Conservation (phyloP, 768 basidiomycete genomes). For the Leccinum barrowsii region DNA sequence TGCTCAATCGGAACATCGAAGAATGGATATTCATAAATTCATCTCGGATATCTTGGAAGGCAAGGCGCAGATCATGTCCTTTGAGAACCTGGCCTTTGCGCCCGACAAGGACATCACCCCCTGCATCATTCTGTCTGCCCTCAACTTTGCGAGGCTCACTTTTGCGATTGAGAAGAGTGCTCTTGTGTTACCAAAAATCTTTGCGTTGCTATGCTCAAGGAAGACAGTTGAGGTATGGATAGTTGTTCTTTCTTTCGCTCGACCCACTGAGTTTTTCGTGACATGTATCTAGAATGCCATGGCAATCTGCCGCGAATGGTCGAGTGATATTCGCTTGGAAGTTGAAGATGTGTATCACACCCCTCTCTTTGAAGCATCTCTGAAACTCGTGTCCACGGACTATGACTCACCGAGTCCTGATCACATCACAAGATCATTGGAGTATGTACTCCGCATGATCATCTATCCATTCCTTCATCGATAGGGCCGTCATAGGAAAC, state of each 20-base stretch:
- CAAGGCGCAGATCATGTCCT: constrained; percentile 38
- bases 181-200: constrained; percentile 8
- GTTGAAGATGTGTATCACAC: constrained; percentile 46
- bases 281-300: constrained; percentile 44
- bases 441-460: constrained; percentile 10
- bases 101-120: constrained; percentile 32
- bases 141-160: constrained; percentile 54
- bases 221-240: constrained; percentile 21
- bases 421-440: constrained; percentile 27
- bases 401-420: constrained; percentile 34
- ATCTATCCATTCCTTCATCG: background rate
- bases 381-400: constrained; percentile 34
- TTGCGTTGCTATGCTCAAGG: constrained; percentile 11
- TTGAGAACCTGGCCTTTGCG: constrained; percentile 41
- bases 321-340: constrained; percentile 41
- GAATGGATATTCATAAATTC: constrained; percentile 13
- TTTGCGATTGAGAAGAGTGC: constrained; percentile 24
- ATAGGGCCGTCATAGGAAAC: constrained; percentile 20
- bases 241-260: background rate
- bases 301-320: constrained; percentile 49
- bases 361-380: constrained; percentile 44
- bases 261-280: background rate
- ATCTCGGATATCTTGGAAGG: constrained; percentile 21
- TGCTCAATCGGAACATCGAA: background rate
- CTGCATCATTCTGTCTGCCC: constrained; percentile 54